Percentiles rank a stretch among this genome's conserved stretches.
Evolutionary conservation across 2,329 filamentous ascomycete genomes (phyloP).

Genomic region (Alternaria hordeiaustralica): DNA sequence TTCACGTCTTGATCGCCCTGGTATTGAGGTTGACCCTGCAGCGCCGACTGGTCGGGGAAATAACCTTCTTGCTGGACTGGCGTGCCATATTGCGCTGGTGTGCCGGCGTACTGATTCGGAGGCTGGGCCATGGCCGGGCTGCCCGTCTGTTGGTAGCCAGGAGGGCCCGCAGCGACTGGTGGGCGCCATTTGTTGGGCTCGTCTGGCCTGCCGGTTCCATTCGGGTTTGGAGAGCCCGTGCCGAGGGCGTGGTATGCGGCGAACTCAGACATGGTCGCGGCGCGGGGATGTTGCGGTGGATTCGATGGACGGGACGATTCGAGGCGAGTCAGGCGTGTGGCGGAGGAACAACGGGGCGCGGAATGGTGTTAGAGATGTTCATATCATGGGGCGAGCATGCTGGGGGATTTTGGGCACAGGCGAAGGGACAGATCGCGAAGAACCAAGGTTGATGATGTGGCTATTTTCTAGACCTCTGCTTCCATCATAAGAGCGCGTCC

Average conservation of each 20-base stretch:
- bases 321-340: conserved; percentile 24
- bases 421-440: conserved; percentile 11
- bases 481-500: conserved; percentile 22
- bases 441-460: conserved; percentile 41
- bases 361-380: conserved; percentile 18
- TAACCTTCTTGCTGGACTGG: conserved; percentile 49
- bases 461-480: conserved; percentile 32
- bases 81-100: conserved; percentile 35
- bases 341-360: conserved; percentile 14
- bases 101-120: conserved; percentile 41
- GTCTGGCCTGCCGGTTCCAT: conserved; percentile 35
- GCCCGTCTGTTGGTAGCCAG: conserved; percentile 53
- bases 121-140: conserved; percentile 36
- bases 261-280: conserved; percentile 47
- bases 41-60: conserved; percentile 48
- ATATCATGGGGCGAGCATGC: conserved; percentile 30
- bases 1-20: conserved; percentile 45
- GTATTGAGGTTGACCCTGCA: conserved; percentile 25
- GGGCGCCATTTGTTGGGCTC: conserved; percentile 47
- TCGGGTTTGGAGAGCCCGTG: conserved; percentile 37
- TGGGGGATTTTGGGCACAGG: conserved; percentile 12
- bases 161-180: conserved; percentile 53
- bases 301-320: conserved; percentile 18
- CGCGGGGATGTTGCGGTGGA: conserved; percentile 28
- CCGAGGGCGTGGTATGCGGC: conserved; percentile 47